Base-by-base conservation (phyloP, 2,329 filamentous ascomycete genomes). In the Hymenotorrendiella dingleyae region DNA sequence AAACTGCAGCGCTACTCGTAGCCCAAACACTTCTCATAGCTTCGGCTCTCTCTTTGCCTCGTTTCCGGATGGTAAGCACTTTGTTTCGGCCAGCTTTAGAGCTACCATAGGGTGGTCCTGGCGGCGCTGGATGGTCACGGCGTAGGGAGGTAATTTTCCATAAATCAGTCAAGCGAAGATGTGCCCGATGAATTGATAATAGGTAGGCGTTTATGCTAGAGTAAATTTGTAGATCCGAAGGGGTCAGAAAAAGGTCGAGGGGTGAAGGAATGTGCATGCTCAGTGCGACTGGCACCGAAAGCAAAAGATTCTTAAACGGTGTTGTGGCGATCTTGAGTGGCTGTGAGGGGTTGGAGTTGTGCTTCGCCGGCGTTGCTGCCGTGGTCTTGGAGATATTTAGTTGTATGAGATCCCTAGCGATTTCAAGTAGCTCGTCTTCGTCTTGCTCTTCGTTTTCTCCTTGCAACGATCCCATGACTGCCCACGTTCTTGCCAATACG, bases 1-100 rank as follows among this genome's bases (percentile, higher is more conserved):
- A 96, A 4, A 94, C 78, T 1, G 87, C 84, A 2, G 89, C 86
- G 57, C 86, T 89, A 54, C 85, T 84, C 0, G 87, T 94, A 0
- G 89, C 91, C 93, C 93, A 98, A 1, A 91, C 77, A 49, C 81
- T 84, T 12, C 93, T 80, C 73, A 94, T 84, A 0, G 77, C 74
- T 24, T 73, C 71, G 4, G 76, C 73, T 14, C 91, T 75, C 12
- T 68, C 60, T 20, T 78, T 78, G 52, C 81, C 77, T 38, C 85
- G 76, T 53, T 76, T 67, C 21, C 88, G 76, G 9, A 85, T 73
- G 17, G 76, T 67, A 20, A 68, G 69, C 12, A 86, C 73, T 47
- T 77, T 75, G 14, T 73, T 71, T 45, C 77, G 72, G 1, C 83
- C 82, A 24, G 72, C 70, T 22, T 70, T 68, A 14, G 76, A 78